Evolutionary conservation across 805 yeast genomes (phyloP), one percentile per base, ranked within the genome.

Genomic region (Torulaspora maleeae): DNA sequence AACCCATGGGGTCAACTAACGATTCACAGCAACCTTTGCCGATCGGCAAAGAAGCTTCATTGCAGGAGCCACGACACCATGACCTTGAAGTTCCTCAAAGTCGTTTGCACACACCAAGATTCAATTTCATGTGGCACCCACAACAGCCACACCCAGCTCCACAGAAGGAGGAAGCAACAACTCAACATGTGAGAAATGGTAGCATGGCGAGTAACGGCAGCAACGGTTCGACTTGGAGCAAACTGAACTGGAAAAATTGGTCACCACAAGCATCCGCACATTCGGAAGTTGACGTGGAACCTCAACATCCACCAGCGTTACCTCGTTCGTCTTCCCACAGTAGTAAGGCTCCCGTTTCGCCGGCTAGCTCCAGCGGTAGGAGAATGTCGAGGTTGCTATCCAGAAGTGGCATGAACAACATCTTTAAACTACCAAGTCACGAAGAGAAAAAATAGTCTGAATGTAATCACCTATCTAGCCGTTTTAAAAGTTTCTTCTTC

Each of bases 401-500:
- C 7, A 57, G 53, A 45, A 54, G 57, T 25, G 56, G 58, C 7
- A 55, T 59, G 57, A 60, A 59, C 40, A 57, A 51, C 25, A 32
- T 60, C 17, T 59, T 59, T 45, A 59, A 55, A 29, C 44, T 53
- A 11, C 61, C 59, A 27, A 56, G 55, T 45, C 62, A 59, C 40
- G 63, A 55, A 15, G 51, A 47, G 24, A 45, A 43, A 25, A 38
- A 46, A 36, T 41, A 32, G 35, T 29, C 25, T 22, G 12, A 19
- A 24, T 16, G 12, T 35, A 37, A 1, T 44, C 37, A 59, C 6
- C 56, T 37, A 19, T 47, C 46, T 17, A 58, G 36, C 37, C 54
- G 66, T 8, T 57, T 55, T 24, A 75, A 56, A 15, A 81, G 59
- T 48, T 74, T 73, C 42, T 67, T 54, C 49, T 71, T 75, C 49